These are phyloP conservation scores for Oleoguttula mirabilis DNA, from an alignment of 495 filamentous ascomycete species.

Conservation along the genomic window DNA sequence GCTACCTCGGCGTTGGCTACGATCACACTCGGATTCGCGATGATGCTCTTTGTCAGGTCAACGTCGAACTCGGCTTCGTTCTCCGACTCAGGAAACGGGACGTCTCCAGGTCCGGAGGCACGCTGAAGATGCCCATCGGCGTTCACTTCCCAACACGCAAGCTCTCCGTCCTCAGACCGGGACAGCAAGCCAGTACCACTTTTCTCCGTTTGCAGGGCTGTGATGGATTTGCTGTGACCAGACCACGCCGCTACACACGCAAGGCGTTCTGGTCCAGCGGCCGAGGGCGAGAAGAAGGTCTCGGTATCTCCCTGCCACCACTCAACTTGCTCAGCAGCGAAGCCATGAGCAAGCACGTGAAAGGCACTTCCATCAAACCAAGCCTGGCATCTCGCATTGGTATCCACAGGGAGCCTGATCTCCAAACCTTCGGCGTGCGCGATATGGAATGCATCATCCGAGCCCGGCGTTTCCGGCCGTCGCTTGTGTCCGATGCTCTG, in stretches of 20 bases:
- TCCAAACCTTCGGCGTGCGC: constrained; percentile 63
- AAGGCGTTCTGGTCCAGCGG: constrained; percentile 2
- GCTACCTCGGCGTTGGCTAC: constrained; percentile 10
- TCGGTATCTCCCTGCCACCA: constrained; percentile 72
- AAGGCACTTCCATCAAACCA: constrained; percentile 13
- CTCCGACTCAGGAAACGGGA: no score
- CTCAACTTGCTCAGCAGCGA: constrained; percentile 64
- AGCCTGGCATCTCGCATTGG: constrained; percentile 10
- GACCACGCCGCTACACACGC: constrained; percentile 3
- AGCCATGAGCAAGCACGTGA: constrained; percentile 67
- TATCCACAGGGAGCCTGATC: constrained; percentile 44
- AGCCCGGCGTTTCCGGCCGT: constrained; percentile 39
- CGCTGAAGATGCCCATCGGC: no score
- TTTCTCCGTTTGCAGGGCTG: background rate
- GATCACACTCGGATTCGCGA: no score
- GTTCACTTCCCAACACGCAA: background rate
- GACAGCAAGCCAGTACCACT: background rate
- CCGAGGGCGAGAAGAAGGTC: constrained; percentile 48
- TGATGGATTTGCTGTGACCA: background rate
- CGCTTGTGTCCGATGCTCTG: constrained; percentile 75
- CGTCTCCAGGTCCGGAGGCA: no score
- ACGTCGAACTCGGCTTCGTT: no score
- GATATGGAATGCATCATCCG: constrained; percentile 66
- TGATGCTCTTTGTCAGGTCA: no score
- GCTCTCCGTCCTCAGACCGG: background rate